Evolutionary conservation across 2,329 filamentous ascomycete genomes (phyloP).

Genomic region (Penicillium sp.): DNA sequence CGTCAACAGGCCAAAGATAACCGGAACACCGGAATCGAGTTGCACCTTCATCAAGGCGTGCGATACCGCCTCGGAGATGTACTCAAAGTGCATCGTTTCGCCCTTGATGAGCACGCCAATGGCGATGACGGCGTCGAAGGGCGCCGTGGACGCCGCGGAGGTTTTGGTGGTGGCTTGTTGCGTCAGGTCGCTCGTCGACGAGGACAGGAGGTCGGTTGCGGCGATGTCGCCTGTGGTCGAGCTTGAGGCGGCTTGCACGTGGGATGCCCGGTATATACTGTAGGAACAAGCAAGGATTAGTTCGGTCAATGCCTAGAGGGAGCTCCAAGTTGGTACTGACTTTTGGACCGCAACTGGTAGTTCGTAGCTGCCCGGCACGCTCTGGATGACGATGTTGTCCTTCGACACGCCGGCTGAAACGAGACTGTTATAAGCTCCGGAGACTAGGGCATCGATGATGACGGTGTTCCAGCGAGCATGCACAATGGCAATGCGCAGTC

Average conservation of each 20-base stretch:
- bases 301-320: background rate
- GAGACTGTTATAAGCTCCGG: constrained; percentile 75
- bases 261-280: constrained; percentile 79
- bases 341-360: constrained; percentile 85
- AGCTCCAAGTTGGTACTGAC: constrained; percentile 37
- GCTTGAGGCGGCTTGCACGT: constrained; percentile 69
- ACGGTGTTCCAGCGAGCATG: constrained; percentile 92
- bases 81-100: constrained; percentile 99
- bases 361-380: constrained; percentile 92
- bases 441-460: constrained; percentile 81
- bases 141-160: constrained; percentile 31
- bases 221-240: constrained; percentile 34
- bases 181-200: constrained; percentile 64
- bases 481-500: constrained; percentile 86
- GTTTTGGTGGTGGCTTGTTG: constrained; percentile 37
- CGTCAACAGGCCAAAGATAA: constrained; percentile 89
- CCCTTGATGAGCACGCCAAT: constrained; percentile 97
- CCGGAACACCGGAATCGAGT: constrained; percentile 80
- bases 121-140: constrained; percentile 92
- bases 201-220: constrained; percentile 57
- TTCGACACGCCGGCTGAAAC: constrained; percentile 74
- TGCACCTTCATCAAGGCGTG: constrained; percentile 94
- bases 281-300: background rate
- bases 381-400: constrained; percentile 83
- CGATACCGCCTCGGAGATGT: constrained; percentile 87